Evolutionary conservation across 1,284 basidiomycete genomes (phyloP), one percentile per base, ranked within the genome.

Genomic region (Phlebopus sp.): DNA sequence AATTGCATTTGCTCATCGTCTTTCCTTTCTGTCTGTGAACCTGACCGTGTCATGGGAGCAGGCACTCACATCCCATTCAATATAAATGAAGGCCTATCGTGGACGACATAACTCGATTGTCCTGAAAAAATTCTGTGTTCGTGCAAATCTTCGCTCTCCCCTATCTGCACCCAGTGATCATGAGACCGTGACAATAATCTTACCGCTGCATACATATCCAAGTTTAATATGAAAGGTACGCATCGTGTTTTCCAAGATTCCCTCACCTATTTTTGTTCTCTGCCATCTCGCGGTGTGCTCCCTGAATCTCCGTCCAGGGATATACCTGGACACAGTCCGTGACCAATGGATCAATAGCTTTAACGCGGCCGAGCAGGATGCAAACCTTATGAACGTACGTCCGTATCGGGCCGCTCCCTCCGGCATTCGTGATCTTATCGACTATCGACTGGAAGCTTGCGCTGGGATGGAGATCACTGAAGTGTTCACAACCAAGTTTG

Each of bases 251-350:
- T 35, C 13, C 5, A 48, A 49, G 42, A 47, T 46, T 18, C 30
- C 62, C 71, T 61, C 51, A 76, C 84, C 73, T 79, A 58, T 81
- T 97, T 63, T 82, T 84, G 64, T 95, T 90, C 37, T 74, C 83
- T 60, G 88, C 84, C 90, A 97, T 95, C 69, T 90, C 87, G 51
- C 80, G 76, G 56, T 95, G 92, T 1, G 92, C 94, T 40, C 83
- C 80, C 56, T 84, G 81, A 49, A 97, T 92, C 50, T 92, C 75
- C 17, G 79, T 78, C 92, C 91, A 95, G 1, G 82, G 76, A 69
- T 86, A 94, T 9, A 91, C 82, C 82, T 89, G 52, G 14, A 29
- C 41, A 40, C 50, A 27, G 36, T 47, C 50, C 50, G 55, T 57
- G 21, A 21, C 47, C 50, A 40, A 49, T 54, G 63, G 59, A 37